Conservation (phyloP, 2,329 filamentous ascomycete species). For the Fusarium sp. region DNA sequence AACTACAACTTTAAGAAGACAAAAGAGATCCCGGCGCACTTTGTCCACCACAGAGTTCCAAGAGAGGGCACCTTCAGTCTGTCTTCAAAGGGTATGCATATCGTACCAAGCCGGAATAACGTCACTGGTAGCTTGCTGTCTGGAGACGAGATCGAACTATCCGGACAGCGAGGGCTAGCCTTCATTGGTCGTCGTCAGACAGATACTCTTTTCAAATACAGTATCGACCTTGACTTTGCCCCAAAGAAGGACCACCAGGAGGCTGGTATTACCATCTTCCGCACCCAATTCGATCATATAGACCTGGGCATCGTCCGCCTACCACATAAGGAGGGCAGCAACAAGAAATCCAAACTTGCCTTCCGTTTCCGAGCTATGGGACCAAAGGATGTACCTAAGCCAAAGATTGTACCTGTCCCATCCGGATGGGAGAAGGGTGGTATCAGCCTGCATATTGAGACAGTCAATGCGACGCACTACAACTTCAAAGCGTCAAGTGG, state of each 20-base stretch:
- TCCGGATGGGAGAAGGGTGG: constrained; percentile 16
- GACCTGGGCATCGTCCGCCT: constrained; percentile 24
- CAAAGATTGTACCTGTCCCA: constrained; percentile 16
- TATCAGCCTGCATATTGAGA: constrained; percentile 11
- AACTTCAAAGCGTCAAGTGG: constrained; percentile 18
- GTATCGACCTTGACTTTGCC: constrained; percentile 21
- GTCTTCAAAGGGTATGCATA: constrained; percentile 7
- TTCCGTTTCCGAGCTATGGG: constrained; percentile 30
- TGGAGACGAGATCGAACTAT: constrained; percentile 17
- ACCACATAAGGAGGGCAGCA: not conserved
- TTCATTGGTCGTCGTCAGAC: constrained; percentile 33
- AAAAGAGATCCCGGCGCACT: constrained; percentile 8
- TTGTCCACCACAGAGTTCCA: constrained; percentile 29
- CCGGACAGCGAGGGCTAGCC: constrained; percentile 19
- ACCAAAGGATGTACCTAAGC: not conserved
- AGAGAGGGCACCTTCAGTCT: constrained; percentile 2
- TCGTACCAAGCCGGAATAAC: constrained; percentile 26
- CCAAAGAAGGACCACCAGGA: constrained; percentile 10
- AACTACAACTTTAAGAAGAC: constrained; percentile 8
- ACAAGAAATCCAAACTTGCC: constrained; percentile 5
- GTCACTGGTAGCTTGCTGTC: constrained; percentile 3
- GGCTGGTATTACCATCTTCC: constrained; percentile 27
- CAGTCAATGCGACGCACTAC: constrained; percentile 26
- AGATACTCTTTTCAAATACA: constrained; percentile 29
- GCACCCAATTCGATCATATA: constrained; percentile 36